Conservation (phyloP, 345 rosid species). For the Carallia brachiata region DNA sequence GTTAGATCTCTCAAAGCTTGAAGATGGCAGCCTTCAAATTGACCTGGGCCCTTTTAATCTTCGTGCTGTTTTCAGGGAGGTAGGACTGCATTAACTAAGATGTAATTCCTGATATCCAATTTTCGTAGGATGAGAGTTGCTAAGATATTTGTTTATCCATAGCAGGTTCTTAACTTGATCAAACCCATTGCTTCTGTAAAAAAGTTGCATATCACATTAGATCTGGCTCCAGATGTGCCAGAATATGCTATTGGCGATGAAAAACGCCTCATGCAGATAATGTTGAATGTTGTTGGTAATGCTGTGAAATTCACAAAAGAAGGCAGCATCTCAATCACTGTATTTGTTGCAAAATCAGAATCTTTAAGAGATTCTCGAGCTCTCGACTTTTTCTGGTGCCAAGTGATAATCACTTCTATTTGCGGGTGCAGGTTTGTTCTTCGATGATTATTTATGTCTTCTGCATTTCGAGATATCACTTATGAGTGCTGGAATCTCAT, state of each 20-base stretch:
- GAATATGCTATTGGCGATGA: slow-evolving; percentile 87
- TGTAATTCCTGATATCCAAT: background rate
- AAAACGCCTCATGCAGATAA: slow-evolving; percentile 82
- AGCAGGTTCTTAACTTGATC: slow-evolving; percentile 82
- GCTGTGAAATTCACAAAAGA: slow-evolving; percentile 96
- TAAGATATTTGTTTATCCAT: slow-evolving; percentile 20
- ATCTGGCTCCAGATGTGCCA: slow-evolving; percentile 85
- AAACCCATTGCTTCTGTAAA: slow-evolving; percentile 90
- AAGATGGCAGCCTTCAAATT: slow-evolving; percentile 98
- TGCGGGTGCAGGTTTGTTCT: slow-evolving; percentile 82
- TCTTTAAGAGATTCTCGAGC: slow-evolving; percentile 55
- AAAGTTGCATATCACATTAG: slow-evolving; percentile 61
- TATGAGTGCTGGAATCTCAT: slow-evolving; percentile 8
- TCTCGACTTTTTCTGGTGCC: slow-evolving; percentile 63
- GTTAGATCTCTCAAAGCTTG: slow-evolving; percentile 94
- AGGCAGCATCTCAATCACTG: slow-evolving; percentile 67
- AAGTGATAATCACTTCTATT: slow-evolving; percentile 72
- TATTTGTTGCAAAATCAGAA: slow-evolving; percentile 74
- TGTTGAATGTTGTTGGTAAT: slow-evolving; percentile 85
- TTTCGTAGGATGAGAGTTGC: background rate
- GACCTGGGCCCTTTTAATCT: slow-evolving; percentile 71
- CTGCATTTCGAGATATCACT: background rate
- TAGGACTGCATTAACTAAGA: slow-evolving; percentile 16
- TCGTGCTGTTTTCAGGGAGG: slow-evolving; percentile 74
- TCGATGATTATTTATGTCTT: slow-evolving; percentile 7